Conservation (phyloP, 768 basidiomycete genomes). For the Boletus fagicola region DNA sequence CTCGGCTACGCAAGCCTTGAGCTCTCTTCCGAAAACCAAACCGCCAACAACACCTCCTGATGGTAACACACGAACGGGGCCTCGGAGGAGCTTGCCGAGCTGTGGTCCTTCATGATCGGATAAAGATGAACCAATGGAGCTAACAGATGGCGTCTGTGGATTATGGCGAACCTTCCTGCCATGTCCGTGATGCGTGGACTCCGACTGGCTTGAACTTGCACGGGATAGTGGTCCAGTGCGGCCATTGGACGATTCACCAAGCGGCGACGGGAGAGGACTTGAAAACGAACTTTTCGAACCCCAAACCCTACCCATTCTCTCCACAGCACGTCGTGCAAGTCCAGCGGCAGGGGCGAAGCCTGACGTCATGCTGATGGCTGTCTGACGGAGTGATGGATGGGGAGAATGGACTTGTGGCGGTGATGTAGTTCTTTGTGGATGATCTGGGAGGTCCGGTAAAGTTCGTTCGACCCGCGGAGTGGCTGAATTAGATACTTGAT, state of each 20-base stretch:
- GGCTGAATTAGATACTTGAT: slow-evolving; percentile 29
- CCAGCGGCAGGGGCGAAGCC: slow-evolving; percentile 71
- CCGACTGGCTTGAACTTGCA: slow-evolving; percentile 41
- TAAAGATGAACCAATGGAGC: slow-evolving; percentile 49
- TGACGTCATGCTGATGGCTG: slow-evolving; percentile 71
- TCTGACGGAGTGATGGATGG: slow-evolving; percentile 48
- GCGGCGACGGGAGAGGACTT: slow-evolving; percentile 45
- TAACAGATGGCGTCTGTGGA: slow-evolving; percentile 59
- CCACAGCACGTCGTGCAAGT: slow-evolving; percentile 72
- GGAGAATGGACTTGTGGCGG: slow-evolving; percentile 12
- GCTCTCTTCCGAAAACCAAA: slow-evolving; percentile 64
- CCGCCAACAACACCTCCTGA: slow-evolving; percentile 42
- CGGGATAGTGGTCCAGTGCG: slow-evolving; percentile 37
- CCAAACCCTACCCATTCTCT: slow-evolving; percentile 70
- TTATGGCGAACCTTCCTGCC: slow-evolving; percentile 47
- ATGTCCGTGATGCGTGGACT: slow-evolving; percentile 19
- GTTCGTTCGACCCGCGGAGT: slow-evolving; percentile 28
- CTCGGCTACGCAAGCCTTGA: slow-evolving; percentile 53
- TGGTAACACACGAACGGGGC: slow-evolving; percentile 41
- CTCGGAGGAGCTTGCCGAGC: slow-evolving; percentile 58
- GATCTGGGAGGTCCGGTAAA: slow-evolving; percentile 31
- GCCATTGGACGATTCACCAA: slow-evolving; percentile 39
- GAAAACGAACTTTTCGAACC: slow-evolving; percentile 41
- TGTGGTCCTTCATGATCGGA: slow-evolving; percentile 50
- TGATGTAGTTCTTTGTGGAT: slow-evolving; percentile 10